These are phyloP conservation scores for Phanerochaete carnosa DNA, from an alignment of 768 basidiomycete species.

Conservation along the genomic window DNA sequence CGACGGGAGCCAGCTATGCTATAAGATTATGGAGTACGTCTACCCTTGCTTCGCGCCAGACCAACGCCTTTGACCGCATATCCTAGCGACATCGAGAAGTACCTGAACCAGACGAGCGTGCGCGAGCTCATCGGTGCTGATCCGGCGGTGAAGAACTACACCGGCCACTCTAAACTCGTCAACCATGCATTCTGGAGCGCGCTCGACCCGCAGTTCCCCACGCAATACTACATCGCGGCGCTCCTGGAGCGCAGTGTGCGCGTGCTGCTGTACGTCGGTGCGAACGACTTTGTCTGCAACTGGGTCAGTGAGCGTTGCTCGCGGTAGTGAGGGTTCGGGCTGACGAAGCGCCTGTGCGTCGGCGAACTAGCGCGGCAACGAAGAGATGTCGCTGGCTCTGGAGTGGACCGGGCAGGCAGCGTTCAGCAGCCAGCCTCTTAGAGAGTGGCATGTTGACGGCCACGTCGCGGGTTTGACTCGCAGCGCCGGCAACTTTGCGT, in stretches of 20 bases:
- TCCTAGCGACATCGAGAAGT: constrained; percentile 44
- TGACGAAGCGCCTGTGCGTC: neutral
- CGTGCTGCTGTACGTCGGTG: constrained; percentile 51
- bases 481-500: constrained; percentile 53
- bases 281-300: constrained; percentile 55
- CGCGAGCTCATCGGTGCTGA: constrained; percentile 62
- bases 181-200: constrained; percentile 23
- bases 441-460: constrained; percentile 36
- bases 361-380: constrained; percentile 43
- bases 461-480: constrained; percentile 52
- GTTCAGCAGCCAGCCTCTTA: neutral
- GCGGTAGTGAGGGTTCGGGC: neutral
- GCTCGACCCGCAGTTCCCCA: constrained; percentile 12
- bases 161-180: constrained; percentile 42
- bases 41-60: neutral
- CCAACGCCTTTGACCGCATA: neutral
- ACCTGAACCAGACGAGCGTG: constrained; percentile 56
- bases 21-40: neutral
- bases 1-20: neutral
- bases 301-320: constrained; percentile 36
- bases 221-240: constrained; percentile 40
- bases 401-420: constrained; percentile 5
- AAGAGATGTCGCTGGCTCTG: constrained; percentile 18
- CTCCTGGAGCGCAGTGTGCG: constrained; percentile 49
- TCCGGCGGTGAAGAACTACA: constrained; percentile 27